These are phyloP conservation scores for Barnettozyma sp. DNA, from an alignment of 805 yeast genomes.

Conservation along the genomic window DNA sequence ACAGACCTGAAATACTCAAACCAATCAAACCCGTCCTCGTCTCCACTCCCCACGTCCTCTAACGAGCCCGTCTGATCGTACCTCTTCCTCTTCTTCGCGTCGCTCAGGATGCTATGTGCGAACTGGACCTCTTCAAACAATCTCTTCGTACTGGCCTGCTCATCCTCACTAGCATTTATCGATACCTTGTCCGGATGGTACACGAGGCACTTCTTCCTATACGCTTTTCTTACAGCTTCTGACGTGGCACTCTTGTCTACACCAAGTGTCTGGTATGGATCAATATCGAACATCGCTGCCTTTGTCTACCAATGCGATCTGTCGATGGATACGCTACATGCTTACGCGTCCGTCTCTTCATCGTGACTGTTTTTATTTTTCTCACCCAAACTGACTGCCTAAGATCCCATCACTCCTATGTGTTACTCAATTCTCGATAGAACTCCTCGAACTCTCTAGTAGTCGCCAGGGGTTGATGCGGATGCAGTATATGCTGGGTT, in stretches of 20 bases:
- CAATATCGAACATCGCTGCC: slow-evolving; percentile 42
- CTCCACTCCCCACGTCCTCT: slow-evolving; percentile 36
- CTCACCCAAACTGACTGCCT: no score
- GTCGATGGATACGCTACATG: no score
- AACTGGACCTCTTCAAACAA: slow-evolving; percentile 66
- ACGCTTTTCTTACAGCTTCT: slow-evolving; percentile 57
- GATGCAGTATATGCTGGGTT: no score
- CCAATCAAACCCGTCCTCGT: slow-evolving; percentile 42
- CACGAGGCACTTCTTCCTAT: slow-evolving; percentile 53
- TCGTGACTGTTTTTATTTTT: background rate
- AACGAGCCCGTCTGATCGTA: slow-evolving; percentile 70
- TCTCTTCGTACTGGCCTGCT: slow-evolving; percentile 28
- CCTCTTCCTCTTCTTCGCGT: slow-evolving; percentile 43
- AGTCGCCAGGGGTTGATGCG: no score
- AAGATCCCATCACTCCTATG: no score
- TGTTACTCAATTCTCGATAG: no score
- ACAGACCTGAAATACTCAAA: slow-evolving; percentile 44
- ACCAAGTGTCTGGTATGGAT: slow-evolving; percentile 54
- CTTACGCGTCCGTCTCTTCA: no score
- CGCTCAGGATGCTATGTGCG: slow-evolving; percentile 63
- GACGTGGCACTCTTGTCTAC: slow-evolving; percentile 37
- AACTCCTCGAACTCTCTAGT: no score
- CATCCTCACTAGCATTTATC: slow-evolving; percentile 21
- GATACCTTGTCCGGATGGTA: slow-evolving; percentile 66
- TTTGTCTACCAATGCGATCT: no score